Evolutionary conservation across 2,329 filamentous ascomycete genomes (phyloP).

Genomic region (Cordyceps farinosa): DNA sequence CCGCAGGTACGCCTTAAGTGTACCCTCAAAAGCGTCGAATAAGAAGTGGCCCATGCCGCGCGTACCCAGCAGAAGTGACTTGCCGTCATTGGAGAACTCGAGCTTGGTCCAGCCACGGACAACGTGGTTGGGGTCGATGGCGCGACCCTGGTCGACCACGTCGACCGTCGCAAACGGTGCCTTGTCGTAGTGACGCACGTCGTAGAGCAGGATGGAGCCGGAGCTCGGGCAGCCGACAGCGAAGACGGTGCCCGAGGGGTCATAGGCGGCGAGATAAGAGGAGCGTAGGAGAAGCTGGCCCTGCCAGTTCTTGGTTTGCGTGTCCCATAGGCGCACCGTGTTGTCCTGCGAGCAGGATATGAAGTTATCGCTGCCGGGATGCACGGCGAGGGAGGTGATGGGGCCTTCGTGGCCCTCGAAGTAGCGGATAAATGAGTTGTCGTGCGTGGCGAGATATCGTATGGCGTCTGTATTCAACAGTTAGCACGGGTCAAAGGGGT

Average conservation of each 20-base stretch:
- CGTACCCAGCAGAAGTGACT: slow-evolving; percentile 78
- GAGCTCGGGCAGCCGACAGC: slow-evolving; percentile 80
- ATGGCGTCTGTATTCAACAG: slow-evolving; percentile 60
- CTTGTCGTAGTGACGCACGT: slow-evolving; percentile 90
- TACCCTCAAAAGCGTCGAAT: slow-evolving; percentile 87
- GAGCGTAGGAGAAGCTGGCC: slow-evolving; percentile 77
- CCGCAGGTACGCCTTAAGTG: slow-evolving; percentile 68
- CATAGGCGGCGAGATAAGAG: slow-evolving; percentile 82
- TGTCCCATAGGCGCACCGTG: slow-evolving; percentile 87
- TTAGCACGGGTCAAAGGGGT: neutral
- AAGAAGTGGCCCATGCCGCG: slow-evolving; percentile 83
- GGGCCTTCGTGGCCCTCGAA: slow-evolving; percentile 84
- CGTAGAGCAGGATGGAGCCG: slow-evolving; percentile 81
- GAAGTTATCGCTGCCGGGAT: slow-evolving; percentile 85
- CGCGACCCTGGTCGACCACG: slow-evolving; percentile 54
- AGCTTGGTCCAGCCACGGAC: slow-evolving; percentile 80
- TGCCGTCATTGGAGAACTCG: slow-evolving; percentile 95
- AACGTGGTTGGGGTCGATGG: slow-evolving; percentile 53
- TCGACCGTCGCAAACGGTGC: slow-evolving; percentile 86
- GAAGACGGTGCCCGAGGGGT: slow-evolving; percentile 88
- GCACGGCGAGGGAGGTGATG: slow-evolving; percentile 80
- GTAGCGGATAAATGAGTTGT: slow-evolving; percentile 95
- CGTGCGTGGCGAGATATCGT: slow-evolving; percentile 84
- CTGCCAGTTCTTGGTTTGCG: slow-evolving; percentile 72
- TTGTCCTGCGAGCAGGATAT: slow-evolving; percentile 89